Evolutionary conservation across 345 rosid genomes (phyloP).

Genomic region (Ceriops decandra): DNA sequence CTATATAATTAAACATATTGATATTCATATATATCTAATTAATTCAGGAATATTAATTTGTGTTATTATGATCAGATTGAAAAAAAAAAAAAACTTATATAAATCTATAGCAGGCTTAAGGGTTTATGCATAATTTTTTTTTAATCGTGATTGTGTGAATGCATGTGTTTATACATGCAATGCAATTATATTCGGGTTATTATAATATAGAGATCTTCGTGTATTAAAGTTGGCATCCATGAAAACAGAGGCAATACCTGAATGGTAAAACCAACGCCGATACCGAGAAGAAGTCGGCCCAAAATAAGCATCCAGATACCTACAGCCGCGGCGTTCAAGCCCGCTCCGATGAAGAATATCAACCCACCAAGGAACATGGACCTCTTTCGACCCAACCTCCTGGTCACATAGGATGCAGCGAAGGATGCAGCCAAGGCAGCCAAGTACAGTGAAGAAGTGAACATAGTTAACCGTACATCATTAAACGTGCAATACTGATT

Average conservation of each 20-base stretch:
- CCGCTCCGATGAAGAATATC: slow-evolving; percentile 12
- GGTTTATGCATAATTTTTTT: too few relatives aligned
- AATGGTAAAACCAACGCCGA: slow-evolving; percentile 71
- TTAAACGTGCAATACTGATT: slow-evolving; percentile 16
- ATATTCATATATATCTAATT: too few relatives aligned
- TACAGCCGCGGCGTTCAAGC: slow-evolving; percentile 38
- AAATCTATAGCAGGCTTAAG: too few relatives aligned
- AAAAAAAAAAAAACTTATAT: too few relatives aligned
- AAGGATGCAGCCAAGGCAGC: slow-evolving; percentile 18
- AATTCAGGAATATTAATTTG: too few relatives aligned
- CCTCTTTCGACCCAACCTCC: slow-evolving; percentile 3
- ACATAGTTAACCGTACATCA: neutral
- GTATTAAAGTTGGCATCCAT: too few relatives aligned
- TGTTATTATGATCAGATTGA: too few relatives aligned
- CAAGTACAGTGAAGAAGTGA: slow-evolving; percentile 18
- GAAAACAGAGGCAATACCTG: slow-evolving; percentile 35
- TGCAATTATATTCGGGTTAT: too few relatives aligned
- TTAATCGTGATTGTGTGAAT: too few relatives aligned
- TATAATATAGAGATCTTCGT: too few relatives aligned
- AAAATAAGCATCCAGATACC: slow-evolving; percentile 46
- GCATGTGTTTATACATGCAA: too few relatives aligned
- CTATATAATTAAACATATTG: too few relatives aligned
- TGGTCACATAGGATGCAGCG: slow-evolving; percentile 7
- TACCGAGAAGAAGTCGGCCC: slow-evolving; percentile 62
- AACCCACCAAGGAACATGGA: slow-evolving; percentile 19